A percentile compares a stretch with the other conserved stretches of the same genome.
Conservation (phyloP, 352 stramenopile genomes). For the Globisporangium uncinulatum region DNA sequence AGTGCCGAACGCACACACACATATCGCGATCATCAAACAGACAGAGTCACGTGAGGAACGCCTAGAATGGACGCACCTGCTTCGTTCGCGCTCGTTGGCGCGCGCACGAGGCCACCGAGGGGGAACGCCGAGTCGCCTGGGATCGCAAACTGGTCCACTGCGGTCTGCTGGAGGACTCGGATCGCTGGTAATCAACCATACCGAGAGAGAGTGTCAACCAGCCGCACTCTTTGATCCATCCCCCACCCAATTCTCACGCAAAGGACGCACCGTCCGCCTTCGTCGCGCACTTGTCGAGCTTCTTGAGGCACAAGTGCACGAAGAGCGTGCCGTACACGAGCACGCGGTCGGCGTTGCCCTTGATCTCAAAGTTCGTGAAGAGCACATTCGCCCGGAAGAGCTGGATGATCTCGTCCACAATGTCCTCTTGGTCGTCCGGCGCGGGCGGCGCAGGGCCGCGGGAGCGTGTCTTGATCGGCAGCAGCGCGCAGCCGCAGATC, state of each 20-base stretch:
- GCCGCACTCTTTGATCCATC: background rate
- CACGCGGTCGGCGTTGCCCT: conserved; percentile 87
- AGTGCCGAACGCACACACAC: too few species aligned
- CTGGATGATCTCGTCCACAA: conserved; percentile 91
- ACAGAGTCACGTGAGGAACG: too few species aligned
- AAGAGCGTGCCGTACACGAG: conserved; percentile 94
- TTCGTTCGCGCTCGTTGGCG: conserved; percentile 66
- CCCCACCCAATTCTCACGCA: background rate
- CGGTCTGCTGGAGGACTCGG: conserved; percentile 75
- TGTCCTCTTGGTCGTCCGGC: conserved; percentile 81
- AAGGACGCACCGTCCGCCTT: conserved; percentile 57
- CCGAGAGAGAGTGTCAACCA: background rate
- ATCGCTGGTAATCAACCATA: conserved; percentile 28
- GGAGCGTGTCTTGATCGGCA: conserved; percentile 88
- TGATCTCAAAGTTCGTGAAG: conserved; percentile 93
- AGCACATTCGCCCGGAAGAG: conserved; percentile 93
- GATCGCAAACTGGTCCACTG: conserved; percentile 81
- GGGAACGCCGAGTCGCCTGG: conserved; percentile 83
- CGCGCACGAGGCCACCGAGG: conserved; percentile 75
- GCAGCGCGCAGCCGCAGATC: conserved; percentile 82
- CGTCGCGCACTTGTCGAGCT: conserved; percentile 76
- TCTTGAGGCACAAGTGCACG: conserved; percentile 89
- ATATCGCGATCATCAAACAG: background rate
- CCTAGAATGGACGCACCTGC: conserved; percentile 38
- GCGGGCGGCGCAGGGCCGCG: conserved; percentile 81